These are phyloP conservation scores for Aristolochia californica DNA, from an alignment of 164 flowering plant genomes.

Conservation along the genomic window DNA sequence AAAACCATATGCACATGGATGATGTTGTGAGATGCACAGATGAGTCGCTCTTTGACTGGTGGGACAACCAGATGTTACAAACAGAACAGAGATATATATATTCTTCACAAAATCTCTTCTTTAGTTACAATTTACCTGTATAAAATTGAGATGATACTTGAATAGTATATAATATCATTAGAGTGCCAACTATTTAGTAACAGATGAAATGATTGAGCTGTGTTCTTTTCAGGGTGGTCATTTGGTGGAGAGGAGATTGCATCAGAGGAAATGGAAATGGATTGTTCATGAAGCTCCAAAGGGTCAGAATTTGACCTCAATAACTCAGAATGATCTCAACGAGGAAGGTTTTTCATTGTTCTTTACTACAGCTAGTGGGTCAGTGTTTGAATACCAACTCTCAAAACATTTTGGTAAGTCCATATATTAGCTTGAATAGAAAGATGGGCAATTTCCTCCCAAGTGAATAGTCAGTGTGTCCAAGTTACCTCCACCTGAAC, in stretches of 20 bases:
- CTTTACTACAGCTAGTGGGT: conserved; percentile 57
- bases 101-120: no score
- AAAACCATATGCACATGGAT: neutral
- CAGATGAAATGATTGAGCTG: neutral
- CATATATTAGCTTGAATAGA: conserved; percentile 1
- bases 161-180: no score
- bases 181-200: no score
- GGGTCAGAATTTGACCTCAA: conserved; percentile 44
- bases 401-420: conserved; percentile 42
- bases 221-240: conserved; percentile 39
- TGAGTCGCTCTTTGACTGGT: no score
- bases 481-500: neutral
- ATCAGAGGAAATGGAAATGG: conserved; percentile 91
- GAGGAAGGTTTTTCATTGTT: conserved; percentile 38
- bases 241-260: conserved; percentile 57
- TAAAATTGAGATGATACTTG: no score
- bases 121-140: no score
- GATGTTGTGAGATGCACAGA: no score
- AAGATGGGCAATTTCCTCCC: neutral
- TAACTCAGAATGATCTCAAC: conserved; percentile 36
- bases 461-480: neutral
- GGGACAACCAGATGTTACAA: no score
- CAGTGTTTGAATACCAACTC: conserved; percentile 45
- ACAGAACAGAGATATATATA: no score
- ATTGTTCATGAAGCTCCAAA: conserved; percentile 58